Base-by-base conservation (phyloP, 129 eudicot genomes). In the Arctium lappa region DNA sequence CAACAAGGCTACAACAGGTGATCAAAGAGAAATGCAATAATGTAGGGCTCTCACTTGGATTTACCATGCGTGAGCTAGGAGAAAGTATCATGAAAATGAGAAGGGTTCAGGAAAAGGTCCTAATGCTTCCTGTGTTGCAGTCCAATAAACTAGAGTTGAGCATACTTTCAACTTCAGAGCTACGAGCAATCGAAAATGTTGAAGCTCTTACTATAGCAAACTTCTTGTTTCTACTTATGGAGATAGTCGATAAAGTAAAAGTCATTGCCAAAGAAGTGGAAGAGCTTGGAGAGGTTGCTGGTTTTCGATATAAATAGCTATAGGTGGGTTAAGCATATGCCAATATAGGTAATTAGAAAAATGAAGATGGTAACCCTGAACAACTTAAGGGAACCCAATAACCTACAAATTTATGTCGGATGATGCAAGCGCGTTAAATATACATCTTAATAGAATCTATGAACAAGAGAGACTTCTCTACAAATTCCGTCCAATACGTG, bases 61-160 rank as follows among this genome's bases (percentile, higher is more conserved):
- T 80, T 86, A 89, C 82, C 73, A 68, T 94, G 81, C 86, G 84
- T 80, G 97, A 89, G 88, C 84, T 94, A 44, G 97, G 98, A 85
- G 91, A 92, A 46, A 83, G 91, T 80, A 85, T 94, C 18, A 33
- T 27, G 84, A 85, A 88, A 74, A 94, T 92, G 97, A 87, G 88
- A 76, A 81, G 36, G 70, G 87, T 86, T 53, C 76, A 71, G 70
- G 82, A 86, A 72, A 90, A 84, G 63, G 83, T 69, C 81, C 33
- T 85, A 53, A 80, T 86, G 16, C 39, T 78, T 11, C 92, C 92
- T 65, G 88, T 82, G 77, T 39, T 89, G 38, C 94, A 94, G 50
- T 81, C 87, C 10, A 66, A 87, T 37, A 85, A 87, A 85, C 39
- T 80, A 73, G 86, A 88, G 70, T 60, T 89, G 71, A 86, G 69